phyloP scores from a whole-genome alignment of 345 rosid species.

The Barbarea vulgaris region DNA sequence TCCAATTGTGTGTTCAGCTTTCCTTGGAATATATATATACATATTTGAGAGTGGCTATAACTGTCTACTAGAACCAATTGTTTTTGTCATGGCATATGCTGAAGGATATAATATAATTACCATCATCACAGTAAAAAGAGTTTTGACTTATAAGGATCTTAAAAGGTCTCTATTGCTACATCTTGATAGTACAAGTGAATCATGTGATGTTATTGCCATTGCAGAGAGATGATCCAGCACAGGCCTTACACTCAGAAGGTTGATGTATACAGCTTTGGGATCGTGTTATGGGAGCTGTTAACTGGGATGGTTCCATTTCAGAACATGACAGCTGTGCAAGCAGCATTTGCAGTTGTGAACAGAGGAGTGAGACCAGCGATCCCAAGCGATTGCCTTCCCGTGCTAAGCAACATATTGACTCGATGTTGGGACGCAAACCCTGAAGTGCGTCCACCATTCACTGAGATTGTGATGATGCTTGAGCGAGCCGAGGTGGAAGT shows the following conservation, averaged over 20 bases:
- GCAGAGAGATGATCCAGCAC: background rate
- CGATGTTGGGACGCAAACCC: background rate
- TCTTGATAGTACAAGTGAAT: background rate
- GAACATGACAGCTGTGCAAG: background rate
- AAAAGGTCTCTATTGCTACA: background rate
- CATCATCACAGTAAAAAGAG: background rate
- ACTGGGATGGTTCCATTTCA: background rate
- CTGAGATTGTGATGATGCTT: background rate
- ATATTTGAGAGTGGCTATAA: background rate
- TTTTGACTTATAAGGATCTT: too few relatives aligned
- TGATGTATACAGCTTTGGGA: background rate
- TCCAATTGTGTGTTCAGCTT: background rate
- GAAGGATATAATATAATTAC: background rate
- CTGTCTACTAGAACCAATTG: background rate
- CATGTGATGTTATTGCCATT: background rate
- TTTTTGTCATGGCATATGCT: background rate
- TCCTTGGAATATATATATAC: background rate
- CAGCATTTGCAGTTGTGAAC: background rate
- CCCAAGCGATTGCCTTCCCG: background rate
- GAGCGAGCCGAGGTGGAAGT: background rate
- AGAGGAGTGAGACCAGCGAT: background rate
- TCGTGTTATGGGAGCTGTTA: background rate
- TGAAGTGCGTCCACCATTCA: background rate
- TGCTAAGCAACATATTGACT: background rate
- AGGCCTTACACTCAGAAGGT: background rate